Conservation (phyloP, 2,329 filamentous ascomycete genomes). For the Pestalotiopsis sp. region DNA sequence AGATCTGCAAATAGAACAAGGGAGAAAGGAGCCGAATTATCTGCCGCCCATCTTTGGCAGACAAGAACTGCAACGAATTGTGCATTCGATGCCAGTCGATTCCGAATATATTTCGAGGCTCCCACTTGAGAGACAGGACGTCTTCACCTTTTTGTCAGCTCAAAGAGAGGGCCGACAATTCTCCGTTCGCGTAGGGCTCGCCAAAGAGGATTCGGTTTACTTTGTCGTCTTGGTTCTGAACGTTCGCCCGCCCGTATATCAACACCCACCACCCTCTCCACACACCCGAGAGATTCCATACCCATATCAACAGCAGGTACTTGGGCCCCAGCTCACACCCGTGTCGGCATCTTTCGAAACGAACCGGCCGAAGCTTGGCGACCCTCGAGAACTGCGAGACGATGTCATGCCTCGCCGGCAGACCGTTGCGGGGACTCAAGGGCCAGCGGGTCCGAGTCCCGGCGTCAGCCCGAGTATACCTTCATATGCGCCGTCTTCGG, state of each 20-base stretch:
- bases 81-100: constrained; percentile 55
- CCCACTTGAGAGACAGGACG: constrained; percentile 53
- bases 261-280: constrained; percentile 46
- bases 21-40: constrained; percentile 60
- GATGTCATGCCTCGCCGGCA: constrained; percentile 30
- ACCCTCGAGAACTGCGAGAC: constrained; percentile 30
- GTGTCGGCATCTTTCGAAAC: constrained; percentile 49
- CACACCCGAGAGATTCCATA: constrained; percentile 43
- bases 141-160: constrained; percentile 51
- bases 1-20: constrained; percentile 57
- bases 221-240: constrained; percentile 56
- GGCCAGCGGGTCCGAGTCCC: constrained; percentile 31
- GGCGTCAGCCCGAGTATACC: constrained; percentile 42
- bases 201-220: constrained; percentile 62
- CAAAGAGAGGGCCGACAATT: constrained; percentile 54
- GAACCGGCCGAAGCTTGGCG: constrained; percentile 38
- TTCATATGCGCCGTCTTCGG: constrained; percentile 45
- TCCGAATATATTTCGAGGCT: constrained; percentile 54
- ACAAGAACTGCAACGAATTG: constrained; percentile 53
- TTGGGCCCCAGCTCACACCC: constrained; percentile 44
- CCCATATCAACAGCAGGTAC: constrained; percentile 40
- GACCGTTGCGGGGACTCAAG: constrained; percentile 30
- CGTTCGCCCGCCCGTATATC: constrained; percentile 34
- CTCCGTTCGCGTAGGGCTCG: constrained; percentile 54
- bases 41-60: constrained; percentile 62